phyloP scores from a whole-genome alignment of 1,284 basidiomycete genomes.

The Cryptococcus deneoformans region DNA sequence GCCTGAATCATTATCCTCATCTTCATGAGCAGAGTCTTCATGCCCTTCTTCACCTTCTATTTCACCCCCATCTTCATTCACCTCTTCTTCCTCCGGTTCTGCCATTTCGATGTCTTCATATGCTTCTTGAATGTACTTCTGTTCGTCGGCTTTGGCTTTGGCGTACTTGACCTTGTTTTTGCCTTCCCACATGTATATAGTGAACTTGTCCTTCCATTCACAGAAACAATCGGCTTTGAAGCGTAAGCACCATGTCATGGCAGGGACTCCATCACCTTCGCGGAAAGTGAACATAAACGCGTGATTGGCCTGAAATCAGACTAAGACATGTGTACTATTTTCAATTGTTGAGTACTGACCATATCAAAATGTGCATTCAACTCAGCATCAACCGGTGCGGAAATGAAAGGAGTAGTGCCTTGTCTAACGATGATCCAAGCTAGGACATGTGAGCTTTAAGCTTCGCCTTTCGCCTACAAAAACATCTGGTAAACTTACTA shows the following conservation, averaged over 20 bases:
- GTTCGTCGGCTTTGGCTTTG: conserved; percentile 77
- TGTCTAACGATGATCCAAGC: conserved; percentile 49
- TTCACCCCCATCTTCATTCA: conserved; percentile 53
- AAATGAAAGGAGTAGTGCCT: conserved; percentile 43
- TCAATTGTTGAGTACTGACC: conserved; percentile 12
- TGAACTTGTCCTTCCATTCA: conserved; percentile 66
- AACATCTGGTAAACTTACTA: conserved; percentile 37
- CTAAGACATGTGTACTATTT: not conserved
- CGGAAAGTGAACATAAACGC: conserved; percentile 67
- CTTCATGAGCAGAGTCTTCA: conserved; percentile 55
- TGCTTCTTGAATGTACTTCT: conserved; percentile 60
- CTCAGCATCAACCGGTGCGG: conserved; percentile 49
- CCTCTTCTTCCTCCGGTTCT: conserved; percentile 62
- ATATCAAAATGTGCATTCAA: conserved; percentile 60
- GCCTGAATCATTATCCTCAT: conserved; percentile 13
- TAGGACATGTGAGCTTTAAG: conserved; percentile 11
- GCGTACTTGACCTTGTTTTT: conserved; percentile 71
- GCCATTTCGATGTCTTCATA: conserved; percentile 82
- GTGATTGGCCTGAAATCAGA: conserved; percentile 26
- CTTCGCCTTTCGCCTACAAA: not conserved
- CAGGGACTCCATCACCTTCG: conserved; percentile 56
- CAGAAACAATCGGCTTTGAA: conserved; percentile 63
- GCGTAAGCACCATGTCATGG: conserved; percentile 80
- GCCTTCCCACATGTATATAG: conserved; percentile 76
- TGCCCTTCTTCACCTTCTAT: conserved; percentile 70